These are phyloP conservation scores for Abelmoschus esculentus DNA, from an alignment of 345 rosid species.

Conservation along the genomic window DNA sequence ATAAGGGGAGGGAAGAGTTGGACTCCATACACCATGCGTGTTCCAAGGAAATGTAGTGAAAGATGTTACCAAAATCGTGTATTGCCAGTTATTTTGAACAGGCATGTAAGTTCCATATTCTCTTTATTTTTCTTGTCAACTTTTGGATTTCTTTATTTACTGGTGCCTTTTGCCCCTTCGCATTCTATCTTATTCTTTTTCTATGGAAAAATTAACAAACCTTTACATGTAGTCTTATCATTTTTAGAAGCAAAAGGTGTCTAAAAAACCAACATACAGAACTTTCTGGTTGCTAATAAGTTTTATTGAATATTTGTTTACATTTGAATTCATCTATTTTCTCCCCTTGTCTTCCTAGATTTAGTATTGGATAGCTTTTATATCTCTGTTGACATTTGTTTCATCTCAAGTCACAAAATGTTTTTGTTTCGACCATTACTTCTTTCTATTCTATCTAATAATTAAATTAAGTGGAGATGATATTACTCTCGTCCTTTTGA, in stretches of 20 bases:
- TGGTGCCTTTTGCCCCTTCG: not conserved
- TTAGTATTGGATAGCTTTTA: not conserved
- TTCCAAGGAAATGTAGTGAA: conserved; percentile 90
- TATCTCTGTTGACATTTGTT: not conserved
- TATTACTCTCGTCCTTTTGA: not conserved
- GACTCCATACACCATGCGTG: conserved; percentile 64
- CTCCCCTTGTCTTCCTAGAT: not conserved
- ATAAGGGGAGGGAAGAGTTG: conserved; percentile 50
- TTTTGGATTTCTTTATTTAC: not conserved
- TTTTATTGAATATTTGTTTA: not conserved
- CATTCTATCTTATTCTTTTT: not conserved
- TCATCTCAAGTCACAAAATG: not conserved
- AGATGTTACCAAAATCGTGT: conserved; percentile 79
- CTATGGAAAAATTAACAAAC: not conserved
- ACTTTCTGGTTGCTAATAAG: not conserved
- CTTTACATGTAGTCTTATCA: not conserved
- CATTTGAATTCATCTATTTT: not conserved
- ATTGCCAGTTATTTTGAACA: conserved; percentile 85
- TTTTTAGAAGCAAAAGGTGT: not conserved
- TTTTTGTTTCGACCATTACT: not conserved
- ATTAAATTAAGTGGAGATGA: not conserved
- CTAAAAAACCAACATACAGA: not conserved
- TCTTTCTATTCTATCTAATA: not conserved
- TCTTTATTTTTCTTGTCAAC: conserved; percentile 16
- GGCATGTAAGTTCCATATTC: conserved; percentile 84